phyloP scores from a whole-genome alignment of 805 yeast genomes.

The Ogataea zsoltii region DNA sequence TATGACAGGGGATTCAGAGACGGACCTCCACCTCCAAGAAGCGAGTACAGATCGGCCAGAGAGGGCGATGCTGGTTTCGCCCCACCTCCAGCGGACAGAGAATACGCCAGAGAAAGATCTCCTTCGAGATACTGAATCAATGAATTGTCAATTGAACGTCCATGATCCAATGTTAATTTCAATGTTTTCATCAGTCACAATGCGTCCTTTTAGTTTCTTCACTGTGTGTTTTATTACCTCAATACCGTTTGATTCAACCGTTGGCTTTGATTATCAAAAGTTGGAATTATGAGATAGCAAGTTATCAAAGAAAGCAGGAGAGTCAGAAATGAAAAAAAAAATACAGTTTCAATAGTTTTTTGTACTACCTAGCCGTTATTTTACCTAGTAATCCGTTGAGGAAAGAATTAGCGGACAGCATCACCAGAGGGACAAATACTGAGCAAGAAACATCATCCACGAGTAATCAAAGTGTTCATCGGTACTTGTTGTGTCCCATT shows the following conservation, averaged over 20 bases:
- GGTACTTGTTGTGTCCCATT: too few relatives aligned
- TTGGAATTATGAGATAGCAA: not conserved
- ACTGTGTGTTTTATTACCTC: slow-evolving; percentile 5
- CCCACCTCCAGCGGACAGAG: slow-evolving; percentile 41
- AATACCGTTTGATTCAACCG: slow-evolving; percentile 7
- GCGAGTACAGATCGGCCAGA: slow-evolving; percentile 33
- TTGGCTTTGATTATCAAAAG: slow-evolving; percentile 6
- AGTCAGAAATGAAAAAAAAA: not conserved
- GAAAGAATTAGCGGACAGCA: not conserved
- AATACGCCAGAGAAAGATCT: slow-evolving; percentile 69
- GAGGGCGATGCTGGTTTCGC: slow-evolving; percentile 38
- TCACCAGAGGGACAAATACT: not conserved
- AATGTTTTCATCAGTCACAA: not conserved
- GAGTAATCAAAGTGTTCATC: too few relatives aligned
- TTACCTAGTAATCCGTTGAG: slow-evolving; percentile 1
- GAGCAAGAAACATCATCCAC: too few relatives aligned
- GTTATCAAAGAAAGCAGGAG: not conserved
- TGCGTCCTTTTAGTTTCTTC: slow-evolving; percentile 2
- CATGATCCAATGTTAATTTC: not conserved
- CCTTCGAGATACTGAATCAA: slow-evolving; percentile 61
- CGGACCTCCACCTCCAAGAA: slow-evolving; percentile 32
- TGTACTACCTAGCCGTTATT: slow-evolving; percentile 2
- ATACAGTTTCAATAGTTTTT: slow-evolving; percentile 4
- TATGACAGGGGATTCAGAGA: slow-evolving; percentile 28
- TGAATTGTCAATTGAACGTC: not conserved